Base-by-base conservation (phyloP, 306 rosid genomes). In the Cicer judaicum region DNA sequence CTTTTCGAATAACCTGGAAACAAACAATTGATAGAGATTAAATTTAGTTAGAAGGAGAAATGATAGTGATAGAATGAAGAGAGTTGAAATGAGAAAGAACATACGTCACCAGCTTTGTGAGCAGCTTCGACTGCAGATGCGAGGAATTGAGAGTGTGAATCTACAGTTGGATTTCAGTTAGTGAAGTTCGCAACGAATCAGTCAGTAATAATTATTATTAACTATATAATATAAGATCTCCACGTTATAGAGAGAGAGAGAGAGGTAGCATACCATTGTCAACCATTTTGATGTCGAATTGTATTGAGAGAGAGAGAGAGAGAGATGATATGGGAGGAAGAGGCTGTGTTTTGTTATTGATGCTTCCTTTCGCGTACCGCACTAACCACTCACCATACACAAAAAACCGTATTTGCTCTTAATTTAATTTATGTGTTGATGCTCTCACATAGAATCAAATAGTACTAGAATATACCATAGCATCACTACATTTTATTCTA, bases 41-140 rank as follows among this genome's bases (percentile, higher is more conserved):
- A 24, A 19, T 74, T 18, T 2, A 2, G 0, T 29, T 29, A 4
- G 5, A 29, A 29, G 5, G 5, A 29, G 34, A 29, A 29, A 3
- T 3, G 34, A 29, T 29, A 29, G 34, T 29, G 34, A 29, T 29
- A 29, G 5, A 14, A 70, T 34, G 39, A 12, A 15, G 11, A 16
- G 24, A 5, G 21, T 10, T 29, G 61, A 59, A 39, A 41, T 38
- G 64, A 13, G 44, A 48, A 52, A 11, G 69, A 73, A 74, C 74
- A 34, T 8, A 94, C 99, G 83, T 92, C 91, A 15, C 97, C 97
- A 61, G 97, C 97, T 84, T 62, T 87, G 79, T 82, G 83, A 41
- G 97, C 97, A 2, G 96, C 96, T 49, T 86, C 93, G 55, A 94
- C 84, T 1, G 99, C 96, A 74, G 95, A 85, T 43, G 79, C 88